Evolutionary conservation across 164 flowering plant genomes (phyloP).

Genomic region (Magnolia officinalis): DNA sequence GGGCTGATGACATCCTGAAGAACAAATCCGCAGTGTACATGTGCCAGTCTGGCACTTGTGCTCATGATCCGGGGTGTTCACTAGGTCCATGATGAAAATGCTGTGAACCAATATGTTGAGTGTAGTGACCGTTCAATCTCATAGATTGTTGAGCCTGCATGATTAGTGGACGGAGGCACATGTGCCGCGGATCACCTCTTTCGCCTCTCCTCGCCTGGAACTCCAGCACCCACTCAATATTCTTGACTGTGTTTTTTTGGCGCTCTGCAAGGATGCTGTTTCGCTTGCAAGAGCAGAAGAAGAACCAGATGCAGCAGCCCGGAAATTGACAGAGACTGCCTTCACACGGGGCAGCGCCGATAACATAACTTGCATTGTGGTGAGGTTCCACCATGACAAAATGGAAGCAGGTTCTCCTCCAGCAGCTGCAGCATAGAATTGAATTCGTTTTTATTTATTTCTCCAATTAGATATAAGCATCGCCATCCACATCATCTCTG

Average conservation of each 20-base stretch:
- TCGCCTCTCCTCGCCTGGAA: no score
- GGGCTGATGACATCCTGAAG: no score
- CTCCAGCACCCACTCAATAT: no score
- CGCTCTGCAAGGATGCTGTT: constrained; percentile 64
- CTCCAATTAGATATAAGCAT: not conserved
- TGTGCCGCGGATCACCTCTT: no score
- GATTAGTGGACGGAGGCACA: no score
- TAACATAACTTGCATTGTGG: constrained; percentile 96
- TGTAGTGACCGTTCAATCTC: no score
- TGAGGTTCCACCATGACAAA: constrained; percentile 59
- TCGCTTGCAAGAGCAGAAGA: constrained; percentile 71
- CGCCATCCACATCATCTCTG: not conserved
- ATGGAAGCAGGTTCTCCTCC: not conserved
- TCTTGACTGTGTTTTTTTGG: not conserved
- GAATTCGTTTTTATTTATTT: not conserved
- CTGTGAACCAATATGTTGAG: no score
- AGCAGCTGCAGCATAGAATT: not conserved
- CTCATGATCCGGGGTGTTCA: no score
- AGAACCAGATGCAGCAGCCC: constrained; percentile 83
- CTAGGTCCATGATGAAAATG: no score
- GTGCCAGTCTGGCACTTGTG: no score
- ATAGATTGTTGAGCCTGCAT: no score
- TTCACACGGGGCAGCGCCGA: constrained; percentile 92
- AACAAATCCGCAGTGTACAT: no score
- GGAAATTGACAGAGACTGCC: constrained; percentile 80